Evolutionary conservation across 1,139 yeast genomes (phyloP).

Genomic region (Debaryomyces nepalensis): DNA sequence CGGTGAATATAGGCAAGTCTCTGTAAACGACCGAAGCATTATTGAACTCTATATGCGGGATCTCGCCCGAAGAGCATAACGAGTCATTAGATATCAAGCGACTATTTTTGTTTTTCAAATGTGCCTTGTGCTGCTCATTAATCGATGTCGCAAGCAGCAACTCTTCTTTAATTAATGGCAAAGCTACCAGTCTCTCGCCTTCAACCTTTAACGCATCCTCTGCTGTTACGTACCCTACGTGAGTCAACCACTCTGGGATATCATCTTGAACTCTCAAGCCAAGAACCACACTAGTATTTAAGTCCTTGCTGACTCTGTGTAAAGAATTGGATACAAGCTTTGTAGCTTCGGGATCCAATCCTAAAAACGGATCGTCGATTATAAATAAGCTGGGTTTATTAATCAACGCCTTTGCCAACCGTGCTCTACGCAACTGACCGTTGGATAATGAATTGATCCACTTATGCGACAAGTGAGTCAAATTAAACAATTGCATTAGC

Average conservation of each 20-base stretch:
- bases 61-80: constrained; percentile 9
- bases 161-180: constrained; percentile 14
- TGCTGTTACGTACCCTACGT: constrained; percentile 63
- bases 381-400: constrained; percentile 66
- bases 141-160: constrained; percentile 8
- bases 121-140: constrained; percentile 16
- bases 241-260: constrained; percentile 79
- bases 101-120: constrained; percentile 11
- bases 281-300: constrained; percentile 51
- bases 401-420: constrained; percentile 77
- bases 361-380: constrained; percentile 90
- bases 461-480: constrained; percentile 61
- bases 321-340: constrained; percentile 56
- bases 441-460: constrained; percentile 91
- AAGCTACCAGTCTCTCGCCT: constrained; percentile 47
- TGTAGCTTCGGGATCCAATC: constrained; percentile 81
- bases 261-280: constrained; percentile 80
- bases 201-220: constrained; percentile 51
- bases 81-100: constrained; percentile 15
- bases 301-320: constrained; percentile 28
- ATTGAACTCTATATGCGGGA: constrained; percentile 60
- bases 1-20: constrained; percentile 59
- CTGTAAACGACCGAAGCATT: constrained; percentile 70
- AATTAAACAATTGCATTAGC: constrained; percentile 55
- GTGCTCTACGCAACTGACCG: constrained; percentile 90